A percentile compares a stretch with the other conserved stretches of the same genome.
Evolutionary conservation across 805 yeast genomes (phyloP).

Genomic region (Saccharomyces cerevisiae): DNA sequence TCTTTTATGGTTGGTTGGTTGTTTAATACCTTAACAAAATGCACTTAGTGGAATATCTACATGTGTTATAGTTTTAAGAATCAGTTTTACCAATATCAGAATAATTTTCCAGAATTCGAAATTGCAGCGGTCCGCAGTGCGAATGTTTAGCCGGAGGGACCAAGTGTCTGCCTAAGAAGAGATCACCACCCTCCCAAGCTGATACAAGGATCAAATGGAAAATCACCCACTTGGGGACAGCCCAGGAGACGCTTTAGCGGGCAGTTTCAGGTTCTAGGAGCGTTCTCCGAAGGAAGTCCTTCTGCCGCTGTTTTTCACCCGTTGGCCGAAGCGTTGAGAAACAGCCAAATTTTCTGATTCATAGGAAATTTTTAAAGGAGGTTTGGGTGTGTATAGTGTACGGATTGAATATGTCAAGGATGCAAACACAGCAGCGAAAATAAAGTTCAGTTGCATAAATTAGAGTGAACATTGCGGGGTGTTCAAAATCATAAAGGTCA

Average conservation of each 20-base stretch:
- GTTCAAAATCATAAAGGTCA: background rate
- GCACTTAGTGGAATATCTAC: background rate
- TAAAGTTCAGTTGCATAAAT: too few species aligned
- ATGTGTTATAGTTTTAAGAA: background rate
- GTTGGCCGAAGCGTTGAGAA: background rate
- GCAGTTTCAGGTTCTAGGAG: background rate
- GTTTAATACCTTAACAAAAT: background rate
- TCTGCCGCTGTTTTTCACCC: background rate
- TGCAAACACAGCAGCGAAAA: background rate
- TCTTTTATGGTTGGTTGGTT: conserved; percentile 29
- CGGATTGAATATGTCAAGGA: background rate
- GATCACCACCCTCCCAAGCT: background rate
- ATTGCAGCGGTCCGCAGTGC: background rate
- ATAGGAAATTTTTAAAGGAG: too few species aligned
- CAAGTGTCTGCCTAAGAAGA: background rate
- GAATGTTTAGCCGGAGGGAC: background rate
- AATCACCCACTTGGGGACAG: background rate
- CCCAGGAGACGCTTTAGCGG: background rate
- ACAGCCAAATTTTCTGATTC: background rate
- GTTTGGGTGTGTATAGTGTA: background rate
- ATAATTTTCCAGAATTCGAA: background rate
- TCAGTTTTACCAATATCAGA: background rate
- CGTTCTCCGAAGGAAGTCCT: background rate
- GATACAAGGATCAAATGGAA: background rate
- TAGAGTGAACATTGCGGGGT: background rate